Conservation (phyloP, 208 protist genomes). For the Acanthamoeba healyi region DNA sequence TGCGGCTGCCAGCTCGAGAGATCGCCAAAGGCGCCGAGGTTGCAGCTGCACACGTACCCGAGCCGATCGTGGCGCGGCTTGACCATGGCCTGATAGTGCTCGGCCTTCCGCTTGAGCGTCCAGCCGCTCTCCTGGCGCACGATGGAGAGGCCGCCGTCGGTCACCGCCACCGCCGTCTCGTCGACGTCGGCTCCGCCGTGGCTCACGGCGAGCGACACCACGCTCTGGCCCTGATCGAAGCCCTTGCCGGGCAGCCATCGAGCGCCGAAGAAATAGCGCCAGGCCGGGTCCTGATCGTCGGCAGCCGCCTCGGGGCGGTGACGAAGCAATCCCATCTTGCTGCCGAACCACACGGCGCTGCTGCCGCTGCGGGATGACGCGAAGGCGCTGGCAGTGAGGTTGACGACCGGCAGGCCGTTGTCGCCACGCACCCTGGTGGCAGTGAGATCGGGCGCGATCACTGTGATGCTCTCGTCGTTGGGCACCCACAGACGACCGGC, state of each 20-base stretch:
- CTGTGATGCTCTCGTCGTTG: constrained; percentile 52
- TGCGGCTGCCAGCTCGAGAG: background rate
- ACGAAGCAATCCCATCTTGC: constrained; percentile 18
- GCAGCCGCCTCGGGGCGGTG: background rate
- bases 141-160: constrained; percentile 72
- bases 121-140: constrained; percentile 44
- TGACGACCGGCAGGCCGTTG: constrained; percentile 16
- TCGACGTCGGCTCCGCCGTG: background rate
- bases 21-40: constrained; percentile 59
- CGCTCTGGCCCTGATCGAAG: constrained; percentile 34
- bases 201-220: constrained; percentile 11
- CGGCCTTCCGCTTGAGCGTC: constrained; percentile 72
- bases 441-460: constrained; percentile 20
- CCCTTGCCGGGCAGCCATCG: constrained; percentile 75
- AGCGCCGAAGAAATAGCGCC: constrained; percentile 76
- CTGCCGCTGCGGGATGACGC: background rate
- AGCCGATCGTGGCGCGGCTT: constrained; percentile 63
- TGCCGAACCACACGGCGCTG: constrained; percentile 64
- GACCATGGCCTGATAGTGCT: constrained; percentile 64
- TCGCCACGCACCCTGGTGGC: background rate
- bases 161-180: constrained; percentile 42
- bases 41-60: constrained; percentile 24
- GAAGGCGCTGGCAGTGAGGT: constrained; percentile 38
- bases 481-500: constrained; percentile 34
- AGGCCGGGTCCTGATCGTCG: constrained; percentile 4